These are phyloP conservation scores for Elsinoe perseae DNA, from an alignment of 2,329 filamentous ascomycete genomes.

Conservation along the genomic window DNA sequence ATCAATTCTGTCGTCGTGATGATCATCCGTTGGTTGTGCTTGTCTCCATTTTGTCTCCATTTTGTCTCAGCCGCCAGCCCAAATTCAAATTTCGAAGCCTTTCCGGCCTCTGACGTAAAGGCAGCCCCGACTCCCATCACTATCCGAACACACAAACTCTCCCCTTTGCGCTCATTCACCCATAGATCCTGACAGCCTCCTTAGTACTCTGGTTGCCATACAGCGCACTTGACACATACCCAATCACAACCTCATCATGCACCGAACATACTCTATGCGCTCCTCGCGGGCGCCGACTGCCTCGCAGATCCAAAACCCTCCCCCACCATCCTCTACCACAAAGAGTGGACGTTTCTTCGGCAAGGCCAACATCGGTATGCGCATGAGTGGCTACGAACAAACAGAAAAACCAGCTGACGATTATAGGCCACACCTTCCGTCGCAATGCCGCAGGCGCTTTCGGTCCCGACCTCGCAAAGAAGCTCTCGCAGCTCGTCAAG, in stretches of 20 bases:
- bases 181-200: neutral
- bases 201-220: neutral
- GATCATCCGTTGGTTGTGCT: slow-evolving; percentile 1
- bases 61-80: slow-evolving; percentile 2
- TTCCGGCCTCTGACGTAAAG: slow-evolving; percentile 9
- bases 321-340: slow-evolving; percentile 82
- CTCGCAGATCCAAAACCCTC: slow-evolving; percentile 83
- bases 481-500: slow-evolving; percentile 95
- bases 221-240: neutral
- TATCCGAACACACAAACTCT: slow-evolving; percentile 3
- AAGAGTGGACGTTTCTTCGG: slow-evolving; percentile 88
- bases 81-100: neutral
- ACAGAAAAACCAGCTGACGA: neutral
- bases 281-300: slow-evolving; percentile 92
- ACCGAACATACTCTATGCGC: slow-evolving; percentile 99
- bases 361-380: slow-evolving; percentile 72
- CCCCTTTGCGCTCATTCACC: neutral
- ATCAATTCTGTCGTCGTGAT: slow-evolving; percentile 12
- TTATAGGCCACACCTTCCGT: slow-evolving; percentile 60
- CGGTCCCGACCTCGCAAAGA: slow-evolving; percentile 86
- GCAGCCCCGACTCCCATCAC: slow-evolving; percentile 2
- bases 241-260: slow-evolving; percentile 52
- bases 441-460: slow-evolving; percentile 69
- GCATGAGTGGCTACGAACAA: too few relatives aligned
- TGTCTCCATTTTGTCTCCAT: neutral